Conservation (phyloP, 805 yeast genomes). For the Scheffersomyces spartinae region DNA sequence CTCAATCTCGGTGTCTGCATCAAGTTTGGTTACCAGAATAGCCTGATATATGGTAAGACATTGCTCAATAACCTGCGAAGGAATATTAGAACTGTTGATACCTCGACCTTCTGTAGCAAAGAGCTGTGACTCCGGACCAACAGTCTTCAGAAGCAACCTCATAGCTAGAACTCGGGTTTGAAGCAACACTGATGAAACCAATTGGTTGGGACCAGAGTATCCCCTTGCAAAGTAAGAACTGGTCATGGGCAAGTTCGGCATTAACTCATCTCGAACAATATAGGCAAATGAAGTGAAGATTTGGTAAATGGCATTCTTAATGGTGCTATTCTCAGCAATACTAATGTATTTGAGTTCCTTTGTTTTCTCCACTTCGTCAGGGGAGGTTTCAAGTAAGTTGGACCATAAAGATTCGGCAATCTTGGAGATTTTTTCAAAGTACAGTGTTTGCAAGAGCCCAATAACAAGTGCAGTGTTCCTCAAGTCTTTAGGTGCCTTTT, state of each 20-base stretch:
- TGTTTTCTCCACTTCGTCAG: conserved; percentile 5
- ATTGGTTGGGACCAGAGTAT: conserved; percentile 8
- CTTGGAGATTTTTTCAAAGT: conserved; percentile 8
- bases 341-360: conserved; percentile 9
- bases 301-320: conserved; percentile 13
- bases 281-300: conserved; percentile 10
- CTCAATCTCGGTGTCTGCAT: conserved; percentile 9
- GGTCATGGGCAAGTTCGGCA: conserved; percentile 12
- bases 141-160: conserved; percentile 6
- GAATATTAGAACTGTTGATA: conserved; percentile 7
- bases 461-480: conserved; percentile 20
- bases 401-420: conserved; percentile 9
- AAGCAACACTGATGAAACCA: conserved; percentile 11
- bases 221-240: no score
- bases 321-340: conserved; percentile 9
- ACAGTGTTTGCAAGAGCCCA: conserved; percentile 14
- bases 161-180: conserved; percentile 11
- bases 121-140: conserved; percentile 5
- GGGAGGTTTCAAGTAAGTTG: conserved; percentile 5
- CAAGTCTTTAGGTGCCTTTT: conserved; percentile 11
- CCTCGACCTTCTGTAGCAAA: conserved; percentile 1
- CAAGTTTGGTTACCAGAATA: conserved; percentile 7
- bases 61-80: conserved; percentile 12
- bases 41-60: conserved; percentile 8
- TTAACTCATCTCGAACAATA: conserved; percentile 9